phyloP scores from a whole-genome alignment of 2,329 filamentous ascomycete genomes.

The Cylindrodendrum hubeiense region DNA sequence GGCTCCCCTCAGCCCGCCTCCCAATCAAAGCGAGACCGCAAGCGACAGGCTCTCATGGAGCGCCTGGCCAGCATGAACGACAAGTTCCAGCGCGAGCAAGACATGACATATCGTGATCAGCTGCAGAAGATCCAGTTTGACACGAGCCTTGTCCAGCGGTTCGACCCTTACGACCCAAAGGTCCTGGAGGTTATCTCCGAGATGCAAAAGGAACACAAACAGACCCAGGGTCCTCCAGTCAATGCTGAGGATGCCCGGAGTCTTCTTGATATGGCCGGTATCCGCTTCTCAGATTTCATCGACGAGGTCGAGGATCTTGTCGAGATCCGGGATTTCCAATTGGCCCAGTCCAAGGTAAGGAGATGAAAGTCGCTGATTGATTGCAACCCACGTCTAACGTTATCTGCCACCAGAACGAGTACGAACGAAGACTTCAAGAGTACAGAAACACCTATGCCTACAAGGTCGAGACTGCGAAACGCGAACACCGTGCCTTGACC shows the following conservation, averaged over 20 bases:
- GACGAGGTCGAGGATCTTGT: slow-evolving; percentile 89
- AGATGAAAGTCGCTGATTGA: background rate
- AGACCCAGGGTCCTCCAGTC: slow-evolving; percentile 55
- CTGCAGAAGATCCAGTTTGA: slow-evolving; percentile 93
- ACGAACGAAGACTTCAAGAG: slow-evolving; percentile 71
- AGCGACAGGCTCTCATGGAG: slow-evolving; percentile 85
- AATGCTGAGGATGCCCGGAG: slow-evolving; percentile 62
- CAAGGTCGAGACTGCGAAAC: slow-evolving; percentile 71
- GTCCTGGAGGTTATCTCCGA: slow-evolving; percentile 80
- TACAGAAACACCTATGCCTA: slow-evolving; percentile 71
- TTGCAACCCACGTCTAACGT: slow-evolving; percentile 30
- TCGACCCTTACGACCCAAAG: slow-evolving; percentile 81
- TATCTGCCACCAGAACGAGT: slow-evolving; percentile 64
- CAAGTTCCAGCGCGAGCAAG: slow-evolving; percentile 83
- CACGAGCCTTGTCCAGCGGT: slow-evolving; percentile 85
- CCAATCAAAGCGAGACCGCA: slow-evolving; percentile 91
- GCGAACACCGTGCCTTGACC: slow-evolving; percentile 71
- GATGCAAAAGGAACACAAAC: slow-evolving; percentile 67
- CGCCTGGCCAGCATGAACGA: slow-evolving; percentile 81
- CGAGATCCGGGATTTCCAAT: slow-evolving; percentile 86
- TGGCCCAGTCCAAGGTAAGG: slow-evolving; percentile 84
- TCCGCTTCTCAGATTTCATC: slow-evolving; percentile 86
- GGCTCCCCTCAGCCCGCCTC: slow-evolving; percentile 52
- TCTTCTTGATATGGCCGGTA: slow-evolving; percentile 81
- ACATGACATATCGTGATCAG: slow-evolving; percentile 88